phyloP scores from a whole-genome alignment of 1,139 yeast genomes.

The Meyerozyma sp. region DNA sequence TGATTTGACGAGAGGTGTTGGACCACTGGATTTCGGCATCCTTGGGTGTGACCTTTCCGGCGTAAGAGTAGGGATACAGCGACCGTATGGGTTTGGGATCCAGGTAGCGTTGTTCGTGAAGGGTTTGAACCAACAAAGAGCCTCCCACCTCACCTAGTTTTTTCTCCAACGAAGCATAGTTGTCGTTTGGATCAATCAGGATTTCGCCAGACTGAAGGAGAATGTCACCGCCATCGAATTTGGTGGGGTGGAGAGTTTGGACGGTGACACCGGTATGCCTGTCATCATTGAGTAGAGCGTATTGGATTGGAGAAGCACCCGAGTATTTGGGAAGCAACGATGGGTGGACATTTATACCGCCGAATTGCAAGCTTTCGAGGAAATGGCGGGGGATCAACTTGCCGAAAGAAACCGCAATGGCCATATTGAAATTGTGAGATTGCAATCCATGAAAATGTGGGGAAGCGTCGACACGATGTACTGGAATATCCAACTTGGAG shows the following conservation, averaged over 20 bases:
- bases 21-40: slow-evolving; percentile 46
- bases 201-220: slow-evolving; percentile 51
- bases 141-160: slow-evolving; percentile 61
- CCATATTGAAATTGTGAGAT: slow-evolving; percentile 44
- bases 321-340: slow-evolving; percentile 76
- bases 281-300: slow-evolving; percentile 65
- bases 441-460: slow-evolving; percentile 41
- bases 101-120: slow-evolving; percentile 30
- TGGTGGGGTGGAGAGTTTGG: slow-evolving; percentile 83
- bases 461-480: slow-evolving; percentile 56
- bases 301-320: slow-evolving; percentile 90
- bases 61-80: slow-evolving; percentile 42
- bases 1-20: slow-evolving; percentile 32
- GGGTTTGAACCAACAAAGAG: slow-evolving; percentile 40
- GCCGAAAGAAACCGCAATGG: slow-evolving; percentile 90
- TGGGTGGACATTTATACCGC: slow-evolving; percentile 91
- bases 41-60: slow-evolving; percentile 46
- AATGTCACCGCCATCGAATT: slow-evolving; percentile 77
- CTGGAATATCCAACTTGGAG: slow-evolving; percentile 9
- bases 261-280: slow-evolving; percentile 73
- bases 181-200: slow-evolving; percentile 34
- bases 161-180: slow-evolving; percentile 34
- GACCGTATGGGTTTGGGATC: slow-evolving; percentile 15
- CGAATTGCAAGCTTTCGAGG: slow-evolving; percentile 42
- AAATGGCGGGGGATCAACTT: slow-evolving; percentile 63